Percentiles rank a stretch among this genome's conserved stretches.
Evolutionary conservation across 2,329 filamentous ascomycete genomes (phyloP).

Genomic region (Tolypocladium cylindrosporum): DNA sequence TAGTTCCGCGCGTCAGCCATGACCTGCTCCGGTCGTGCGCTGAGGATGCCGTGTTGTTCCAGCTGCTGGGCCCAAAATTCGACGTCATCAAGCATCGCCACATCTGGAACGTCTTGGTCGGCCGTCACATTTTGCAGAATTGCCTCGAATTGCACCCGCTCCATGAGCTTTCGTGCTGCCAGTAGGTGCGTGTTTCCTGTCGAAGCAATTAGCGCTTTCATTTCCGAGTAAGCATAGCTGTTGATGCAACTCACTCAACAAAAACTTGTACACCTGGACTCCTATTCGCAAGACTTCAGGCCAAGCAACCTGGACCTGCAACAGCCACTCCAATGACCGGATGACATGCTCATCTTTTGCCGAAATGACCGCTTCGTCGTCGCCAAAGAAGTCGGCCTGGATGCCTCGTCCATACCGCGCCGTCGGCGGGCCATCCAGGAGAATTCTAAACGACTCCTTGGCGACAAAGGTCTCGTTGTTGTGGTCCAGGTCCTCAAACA

Average conservation of each 20-base stretch:
- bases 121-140: slow-evolving; percentile 32
- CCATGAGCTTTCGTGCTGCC: slow-evolving; percentile 43
- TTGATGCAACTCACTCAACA: slow-evolving; percentile 57
- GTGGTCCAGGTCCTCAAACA: slow-evolving; percentile 37
- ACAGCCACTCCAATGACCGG: slow-evolving; percentile 74
- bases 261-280: slow-evolving; percentile 67
- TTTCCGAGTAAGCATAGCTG: too few relatives aligned
- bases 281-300: slow-evolving; percentile 58
- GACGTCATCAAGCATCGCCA: slow-evolving; percentile 26
- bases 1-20: slow-evolving; percentile 49
- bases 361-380: slow-evolving; percentile 42
- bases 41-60: slow-evolving; percentile 23
- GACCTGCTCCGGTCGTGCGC: slow-evolving; percentile 31
- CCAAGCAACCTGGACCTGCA: slow-evolving; percentile 65
- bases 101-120: slow-evolving; percentile 25
- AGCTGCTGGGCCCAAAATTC: slow-evolving; percentile 29
- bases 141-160: slow-evolving; percentile 38
- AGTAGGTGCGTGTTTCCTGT: slow-evolving; percentile 40
- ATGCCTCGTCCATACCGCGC: slow-evolving; percentile 48
- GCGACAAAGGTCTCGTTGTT: slow-evolving; percentile 22
- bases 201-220: not conserved
- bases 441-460: slow-evolving; percentile 38
- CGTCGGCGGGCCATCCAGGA: slow-evolving; percentile 28
- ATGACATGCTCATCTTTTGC: slow-evolving; percentile 63
- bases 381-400: slow-evolving; percentile 60